Percentiles rank a stretch among this genome's conserved stretches.
These are phyloP conservation scores for Amborella trichopoda DNA, from an alignment of 164 flowering plant genomes.

Conservation along the genomic window DNA sequence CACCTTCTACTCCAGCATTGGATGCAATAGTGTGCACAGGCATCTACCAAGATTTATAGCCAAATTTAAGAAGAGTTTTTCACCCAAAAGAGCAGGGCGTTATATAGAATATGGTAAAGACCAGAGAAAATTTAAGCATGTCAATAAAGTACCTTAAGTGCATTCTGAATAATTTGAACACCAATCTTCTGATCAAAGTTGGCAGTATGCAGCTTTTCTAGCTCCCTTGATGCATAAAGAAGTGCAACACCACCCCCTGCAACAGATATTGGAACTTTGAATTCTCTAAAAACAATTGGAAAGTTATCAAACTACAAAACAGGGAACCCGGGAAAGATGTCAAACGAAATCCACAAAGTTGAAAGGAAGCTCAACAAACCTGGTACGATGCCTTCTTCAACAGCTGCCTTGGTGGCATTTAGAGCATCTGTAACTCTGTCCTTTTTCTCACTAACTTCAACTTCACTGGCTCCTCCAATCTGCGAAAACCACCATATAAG, in stretches of 20 bases:
- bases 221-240: constrained; percentile 85
- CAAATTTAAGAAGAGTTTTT: too few species aligned
- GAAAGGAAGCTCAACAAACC: constrained; percentile 23
- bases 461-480: constrained; percentile 99
- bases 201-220: constrained; percentile 75
- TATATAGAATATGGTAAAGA: too few species aligned
- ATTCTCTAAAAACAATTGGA: background rate
- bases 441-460: constrained; percentile 91
- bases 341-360: too few species aligned
- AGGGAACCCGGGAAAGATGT: too few species aligned
- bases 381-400: constrained; percentile 90
- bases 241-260: constrained; percentile 99
- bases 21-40: constrained; percentile 84
- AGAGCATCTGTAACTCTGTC: constrained; percentile 95
- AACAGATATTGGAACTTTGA: background rate
- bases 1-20: constrained; percentile 98
- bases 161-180: constrained; percentile 93
- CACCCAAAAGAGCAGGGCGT: too few species aligned
- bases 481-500: too few species aligned
- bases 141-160: constrained; percentile 54
- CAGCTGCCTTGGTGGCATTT: constrained; percentile 96
- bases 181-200: constrained; percentile 98
- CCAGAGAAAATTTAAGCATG: too few species aligned
- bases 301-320: background rate
- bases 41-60: too few species aligned